phyloP scores from a whole-genome alignment of 2,329 filamentous ascomycete genomes.

The Aspergillus texensis region DNA sequence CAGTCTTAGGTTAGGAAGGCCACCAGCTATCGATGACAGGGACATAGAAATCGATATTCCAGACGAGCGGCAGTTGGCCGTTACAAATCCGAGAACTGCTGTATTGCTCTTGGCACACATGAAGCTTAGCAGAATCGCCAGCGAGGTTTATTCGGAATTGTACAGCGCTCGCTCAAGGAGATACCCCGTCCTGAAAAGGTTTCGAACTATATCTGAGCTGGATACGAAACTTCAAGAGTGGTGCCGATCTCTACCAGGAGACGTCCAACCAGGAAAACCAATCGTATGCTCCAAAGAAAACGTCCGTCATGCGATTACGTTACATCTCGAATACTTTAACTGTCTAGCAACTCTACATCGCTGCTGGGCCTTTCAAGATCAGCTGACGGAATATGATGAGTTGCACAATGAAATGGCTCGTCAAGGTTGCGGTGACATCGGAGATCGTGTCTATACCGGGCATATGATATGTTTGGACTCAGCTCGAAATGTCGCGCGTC shows the following conservation, averaged over 20 bases:
- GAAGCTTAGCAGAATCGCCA: background rate
- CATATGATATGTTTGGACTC: background rate
- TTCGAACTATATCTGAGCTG: slow-evolving; percentile 3
- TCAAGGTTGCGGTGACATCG: background rate
- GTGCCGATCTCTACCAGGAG: background rate
- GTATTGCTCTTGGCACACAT: background rate
- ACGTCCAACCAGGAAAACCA: background rate
- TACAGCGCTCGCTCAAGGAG: background rate
- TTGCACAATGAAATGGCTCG: background rate
- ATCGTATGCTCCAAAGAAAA: background rate
- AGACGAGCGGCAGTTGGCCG: background rate
- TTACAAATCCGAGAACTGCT: background rate
- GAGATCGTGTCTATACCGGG: slow-evolving; percentile 3
- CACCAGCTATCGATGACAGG: background rate
- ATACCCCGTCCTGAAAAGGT: background rate
- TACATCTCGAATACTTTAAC: slow-evolving; percentile 1
- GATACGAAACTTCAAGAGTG: background rate
- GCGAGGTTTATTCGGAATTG: background rate
- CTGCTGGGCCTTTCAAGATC: slow-evolving; percentile 1
- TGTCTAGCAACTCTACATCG: background rate
- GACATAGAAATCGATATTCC: slow-evolving; percentile 1
- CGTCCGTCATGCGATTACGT: background rate
- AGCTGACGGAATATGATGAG: background rate
- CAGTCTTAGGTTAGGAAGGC: background rate
- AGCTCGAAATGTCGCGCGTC: background rate